Base-by-base conservation (phyloP, 2,329 filamentous ascomycete species). In the Kalmusia sp. region DNA sequence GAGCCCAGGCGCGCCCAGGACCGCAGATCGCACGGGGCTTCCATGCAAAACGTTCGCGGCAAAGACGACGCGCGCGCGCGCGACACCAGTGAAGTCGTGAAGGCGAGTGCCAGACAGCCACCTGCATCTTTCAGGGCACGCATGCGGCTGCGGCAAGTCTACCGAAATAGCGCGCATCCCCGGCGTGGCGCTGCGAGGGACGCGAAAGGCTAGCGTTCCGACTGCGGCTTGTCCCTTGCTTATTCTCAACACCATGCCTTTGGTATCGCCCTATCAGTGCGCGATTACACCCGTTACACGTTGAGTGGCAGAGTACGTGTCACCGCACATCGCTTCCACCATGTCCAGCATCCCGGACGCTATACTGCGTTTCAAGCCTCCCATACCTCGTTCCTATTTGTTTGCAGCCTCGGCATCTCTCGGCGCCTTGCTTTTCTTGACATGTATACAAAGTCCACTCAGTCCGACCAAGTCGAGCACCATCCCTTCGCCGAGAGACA, bases 401-500 rank as follows among this genome's bases (percentile, higher is more conserved):
- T 40, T 41, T 30, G 49, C 50, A 39, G 67, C 65, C 31, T 64
- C 61, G 33, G 67, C 65, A 46, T 63, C 66, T 45, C 60, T 74
- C 43, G 60, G 61, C 15, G 60, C 63, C 21, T 59, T 68, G 22
- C 43, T 66, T n/a, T 31, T 69, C 11, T 55, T 67, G 40, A 60
- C 57, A 39, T 59, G 65, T 28, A 34, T 69, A 30, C 56, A 58
- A 40, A 54, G 49, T 15, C 61, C 62, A 11, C 57, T 66, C 43
- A 50, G 51, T 44, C 24, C 64, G 39, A 54, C 54, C 33, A 52
- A 39, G 40, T 45, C 57, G 12, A 51, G 49, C 30, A 54, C 60
- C 1, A 61, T 69, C 33, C 51, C 58, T 2, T 75, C 74, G 19
- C 74, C 73, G 4, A 54, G 54, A 27, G 54, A 64, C 2, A 65